Conservation (phyloP, 176 grass and related monocot genomes). For the Ensete ventricosum region DNA sequence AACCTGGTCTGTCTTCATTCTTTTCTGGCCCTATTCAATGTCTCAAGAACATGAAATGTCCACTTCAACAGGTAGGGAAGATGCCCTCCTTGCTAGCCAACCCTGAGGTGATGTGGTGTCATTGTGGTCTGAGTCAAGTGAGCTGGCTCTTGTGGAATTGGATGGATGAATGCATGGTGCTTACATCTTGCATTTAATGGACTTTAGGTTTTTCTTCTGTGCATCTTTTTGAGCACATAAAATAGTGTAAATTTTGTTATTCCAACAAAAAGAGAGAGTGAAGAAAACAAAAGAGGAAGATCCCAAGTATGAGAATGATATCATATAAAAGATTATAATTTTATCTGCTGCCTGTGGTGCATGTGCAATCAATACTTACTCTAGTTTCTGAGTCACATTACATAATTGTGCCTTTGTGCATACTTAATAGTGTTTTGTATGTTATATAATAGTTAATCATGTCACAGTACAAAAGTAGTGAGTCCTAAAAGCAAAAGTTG, state of each 20-base stretch:
- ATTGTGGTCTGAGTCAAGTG: neutral
- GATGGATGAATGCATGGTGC: neutral
- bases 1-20: neutral
- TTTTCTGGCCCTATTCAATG: neutral
- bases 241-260: neutral
- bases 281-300: too few relatives aligned
- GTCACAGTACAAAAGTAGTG: too few relatives aligned
- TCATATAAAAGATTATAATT: too few relatives aligned
- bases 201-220: neutral
- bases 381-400: too few relatives aligned
- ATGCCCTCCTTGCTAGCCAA: neutral
- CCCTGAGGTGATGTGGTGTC: neutral
- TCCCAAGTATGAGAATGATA: too few relatives aligned
- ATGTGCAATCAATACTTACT: too few relatives aligned
- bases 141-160: neutral
- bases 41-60: neutral
- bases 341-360: too few relatives aligned
- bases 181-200: conserved; percentile 4
- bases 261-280: neutral
- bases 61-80: neutral
- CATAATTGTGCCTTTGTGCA: too few relatives aligned
- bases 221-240: neutral
- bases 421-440: too few relatives aligned
- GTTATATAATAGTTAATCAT: too few relatives aligned
- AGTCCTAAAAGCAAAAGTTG: too few relatives aligned